A percentile compares a stretch with the other conserved stretches of the same genome.
Evolutionary conservation across 495 filamentous ascomycete species (phyloP).

Genomic region (Podospora pseudopauciseta): DNA sequence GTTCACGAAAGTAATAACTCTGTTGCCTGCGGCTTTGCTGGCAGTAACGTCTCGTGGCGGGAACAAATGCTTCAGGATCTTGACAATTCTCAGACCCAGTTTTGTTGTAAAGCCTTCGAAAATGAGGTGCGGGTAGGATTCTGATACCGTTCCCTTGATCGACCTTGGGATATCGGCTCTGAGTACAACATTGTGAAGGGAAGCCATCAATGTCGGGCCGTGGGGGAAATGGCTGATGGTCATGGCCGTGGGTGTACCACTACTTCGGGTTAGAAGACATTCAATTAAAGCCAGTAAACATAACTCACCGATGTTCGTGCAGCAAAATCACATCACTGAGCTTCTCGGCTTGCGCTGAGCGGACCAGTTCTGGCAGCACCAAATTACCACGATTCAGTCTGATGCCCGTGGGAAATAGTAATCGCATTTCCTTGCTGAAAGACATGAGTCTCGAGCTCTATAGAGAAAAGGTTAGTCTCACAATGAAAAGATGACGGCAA

Average conservation of each 20-base stretch:
- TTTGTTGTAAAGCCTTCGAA: slow-evolving; percentile 89
- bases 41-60: slow-evolving; percentile 76
- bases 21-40: slow-evolving; percentile 71
- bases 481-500: slow-evolving; percentile 22
- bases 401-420: slow-evolving; percentile 87
- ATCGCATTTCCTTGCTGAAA: slow-evolving; percentile 93
- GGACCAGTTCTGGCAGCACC: slow-evolving; percentile 77
- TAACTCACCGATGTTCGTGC: slow-evolving; percentile 66
- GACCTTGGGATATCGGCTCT: slow-evolving; percentile 89
- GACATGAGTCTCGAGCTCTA: slow-evolving; percentile 31
- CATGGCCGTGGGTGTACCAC: slow-evolving; percentile 85
- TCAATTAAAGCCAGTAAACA: background rate
- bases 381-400: slow-evolving; percentile 89
- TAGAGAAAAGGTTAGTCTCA: background rate
- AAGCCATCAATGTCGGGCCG: slow-evolving; percentile 87
- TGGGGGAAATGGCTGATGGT: slow-evolving; percentile 91
- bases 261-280: background rate
- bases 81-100: slow-evolving; percentile 79
- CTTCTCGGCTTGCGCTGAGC: slow-evolving; percentile 70
- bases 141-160: slow-evolving; percentile 82
- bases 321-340: slow-evolving; percentile 83
- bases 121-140: slow-evolving; percentile 90
- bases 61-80: slow-evolving; percentile 92
- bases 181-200: slow-evolving; percentile 89
- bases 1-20: slow-evolving; percentile 92